Percentiles rank a stretch among this genome's conserved stretches.
Evolutionary conservation across 306 rosid genomes (phyloP).

Genomic region (Prunus fruticosa): DNA sequence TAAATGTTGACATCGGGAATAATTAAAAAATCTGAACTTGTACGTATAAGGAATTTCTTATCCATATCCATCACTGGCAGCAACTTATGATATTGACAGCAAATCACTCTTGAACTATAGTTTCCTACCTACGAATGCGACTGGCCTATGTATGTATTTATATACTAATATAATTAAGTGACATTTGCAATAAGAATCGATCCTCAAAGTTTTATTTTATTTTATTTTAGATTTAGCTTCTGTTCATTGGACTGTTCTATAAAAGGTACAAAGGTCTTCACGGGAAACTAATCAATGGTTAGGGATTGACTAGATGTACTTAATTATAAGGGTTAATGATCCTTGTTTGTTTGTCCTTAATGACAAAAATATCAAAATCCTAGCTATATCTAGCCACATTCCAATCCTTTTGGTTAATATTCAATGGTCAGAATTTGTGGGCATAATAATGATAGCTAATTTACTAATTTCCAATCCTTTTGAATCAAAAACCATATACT

Average conservation of each 20-base stretch:
- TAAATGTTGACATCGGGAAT: no score
- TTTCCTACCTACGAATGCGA: neutral
- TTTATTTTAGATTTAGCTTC: neutral
- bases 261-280: neutral
- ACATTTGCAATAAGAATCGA: neutral
- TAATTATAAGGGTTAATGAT: neutral
- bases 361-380: no score
- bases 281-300: neutral
- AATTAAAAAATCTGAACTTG: no score
- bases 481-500: no score
- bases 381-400: no score
- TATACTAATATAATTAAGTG: neutral
- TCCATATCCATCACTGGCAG: no score
- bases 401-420: neutral
- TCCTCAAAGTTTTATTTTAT: neutral
- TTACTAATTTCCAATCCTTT: no score
- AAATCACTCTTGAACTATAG: neutral
- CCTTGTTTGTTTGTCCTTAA: neutral
- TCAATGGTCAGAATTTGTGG: neutral
- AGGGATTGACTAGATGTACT: neutral
- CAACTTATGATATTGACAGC: no score
- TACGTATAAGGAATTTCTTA: no score
- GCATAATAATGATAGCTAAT: neutral
- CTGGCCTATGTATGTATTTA: neutral
- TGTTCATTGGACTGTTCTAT: neutral